Evolutionary conservation across 306 rosid species (phyloP).

Genomic region (Betula pendula): DNA sequence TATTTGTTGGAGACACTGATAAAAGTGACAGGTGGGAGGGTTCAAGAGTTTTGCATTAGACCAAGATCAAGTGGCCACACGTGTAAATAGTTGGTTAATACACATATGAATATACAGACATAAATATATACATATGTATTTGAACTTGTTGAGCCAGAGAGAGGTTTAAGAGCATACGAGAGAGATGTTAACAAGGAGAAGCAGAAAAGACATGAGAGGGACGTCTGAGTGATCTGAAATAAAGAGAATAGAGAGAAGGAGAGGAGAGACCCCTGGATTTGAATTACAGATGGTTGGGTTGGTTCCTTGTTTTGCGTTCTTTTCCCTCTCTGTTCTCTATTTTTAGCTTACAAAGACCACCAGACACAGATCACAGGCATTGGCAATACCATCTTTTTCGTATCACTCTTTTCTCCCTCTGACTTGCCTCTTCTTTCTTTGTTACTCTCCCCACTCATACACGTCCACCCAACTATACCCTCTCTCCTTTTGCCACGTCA

Average conservation of each 20-base stretch:
- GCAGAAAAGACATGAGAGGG: no score
- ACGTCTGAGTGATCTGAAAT: no score
- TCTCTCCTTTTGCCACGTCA: slow-evolving; percentile 4
- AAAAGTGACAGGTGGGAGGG: slow-evolving; percentile 28
- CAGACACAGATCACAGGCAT: slow-evolving; percentile 16
- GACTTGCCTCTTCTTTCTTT: slow-evolving; percentile 17
- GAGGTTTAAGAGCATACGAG: no score
- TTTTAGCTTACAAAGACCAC: slow-evolving; percentile 42
- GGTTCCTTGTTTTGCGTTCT: slow-evolving; percentile 55
- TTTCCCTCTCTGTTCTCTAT: slow-evolving; percentile 25
- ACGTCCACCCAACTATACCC: neutral
- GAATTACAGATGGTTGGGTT: slow-evolving; percentile 47
- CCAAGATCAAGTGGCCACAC: neutral
- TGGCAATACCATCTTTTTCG: slow-evolving; percentile 24
- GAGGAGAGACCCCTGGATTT: no score
- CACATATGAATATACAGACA: no score
- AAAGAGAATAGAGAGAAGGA: no score
- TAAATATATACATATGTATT: no score
- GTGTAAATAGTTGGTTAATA: neutral
- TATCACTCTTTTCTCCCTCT: no score
- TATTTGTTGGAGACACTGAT: slow-evolving; percentile 5
- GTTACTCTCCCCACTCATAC: slow-evolving; percentile 19
- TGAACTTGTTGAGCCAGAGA: no score
- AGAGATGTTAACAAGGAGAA: no score
- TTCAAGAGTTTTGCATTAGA: slow-evolving; percentile 20